Evolutionary conservation across 108 stramenopile species (phyloP).

Genomic region (Discostella stelligeroides): DNA sequence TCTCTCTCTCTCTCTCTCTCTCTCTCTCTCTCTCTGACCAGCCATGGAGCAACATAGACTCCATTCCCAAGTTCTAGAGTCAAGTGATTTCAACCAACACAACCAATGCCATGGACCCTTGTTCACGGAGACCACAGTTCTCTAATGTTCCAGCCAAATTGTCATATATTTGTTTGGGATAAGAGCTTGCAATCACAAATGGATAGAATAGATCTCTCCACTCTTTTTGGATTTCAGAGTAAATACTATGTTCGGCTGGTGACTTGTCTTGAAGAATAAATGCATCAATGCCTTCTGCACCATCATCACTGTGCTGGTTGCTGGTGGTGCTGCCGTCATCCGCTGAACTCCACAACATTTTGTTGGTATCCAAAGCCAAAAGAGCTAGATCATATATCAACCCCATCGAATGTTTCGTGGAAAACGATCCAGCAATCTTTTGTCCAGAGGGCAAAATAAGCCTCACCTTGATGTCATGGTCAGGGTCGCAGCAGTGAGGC

Average conservation of each 20-base stretch:
- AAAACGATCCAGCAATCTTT: constrained; percentile 22
- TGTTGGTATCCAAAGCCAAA: constrained; percentile 18
- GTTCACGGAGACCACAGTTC: constrained; percentile 23
- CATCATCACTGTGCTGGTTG: not conserved
- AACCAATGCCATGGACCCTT: constrained; percentile 19
- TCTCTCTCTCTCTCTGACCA: not conserved
- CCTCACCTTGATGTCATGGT: constrained; percentile 13
- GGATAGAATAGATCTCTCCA: constrained; percentile 30
- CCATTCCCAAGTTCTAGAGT: too few species aligned
- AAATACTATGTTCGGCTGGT: not conserved
- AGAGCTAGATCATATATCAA: constrained; percentile 44
- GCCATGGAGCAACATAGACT: too few species aligned
- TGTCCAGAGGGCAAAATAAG: constrained; percentile 36
- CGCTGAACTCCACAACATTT: constrained; percentile 14
- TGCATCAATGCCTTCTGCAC: not conserved
- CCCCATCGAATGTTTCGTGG: constrained; percentile 20
- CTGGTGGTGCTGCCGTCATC: not conserved
- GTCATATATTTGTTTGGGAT: constrained; percentile 25
- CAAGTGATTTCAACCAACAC: constrained; percentile 29
- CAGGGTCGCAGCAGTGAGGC: not conserved
- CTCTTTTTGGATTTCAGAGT: constrained; percentile 3
- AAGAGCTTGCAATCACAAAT: constrained; percentile 24
- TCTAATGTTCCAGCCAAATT: constrained; percentile 19
- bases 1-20: not conserved
- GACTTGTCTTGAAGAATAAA: not conserved